A percentile compares a stretch with the other conserved stretches of the same genome.
phyloP scores from a whole-genome alignment of 768 basidiomycete species.

The Collybiopsis luxurians region DNA sequence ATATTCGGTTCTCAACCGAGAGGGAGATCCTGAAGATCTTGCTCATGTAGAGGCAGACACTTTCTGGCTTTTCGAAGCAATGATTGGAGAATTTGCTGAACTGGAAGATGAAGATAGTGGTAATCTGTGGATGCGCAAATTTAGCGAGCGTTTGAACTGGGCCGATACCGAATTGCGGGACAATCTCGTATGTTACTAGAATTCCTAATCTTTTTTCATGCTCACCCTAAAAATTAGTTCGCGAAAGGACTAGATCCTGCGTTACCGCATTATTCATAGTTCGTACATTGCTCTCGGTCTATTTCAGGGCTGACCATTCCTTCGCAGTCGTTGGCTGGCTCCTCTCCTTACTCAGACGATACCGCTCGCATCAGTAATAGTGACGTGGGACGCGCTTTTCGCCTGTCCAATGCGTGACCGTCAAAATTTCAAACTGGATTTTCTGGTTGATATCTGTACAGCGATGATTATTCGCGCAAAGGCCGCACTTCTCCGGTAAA shows the following conservation, averaged over 20 bases:
- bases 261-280: slow-evolving; percentile 82
- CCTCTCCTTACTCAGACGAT: slow-evolving; percentile 71
- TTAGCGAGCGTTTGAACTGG: slow-evolving; percentile 59
- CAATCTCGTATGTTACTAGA: slow-evolving; percentile 49
- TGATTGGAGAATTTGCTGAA: slow-evolving; percentile 71
- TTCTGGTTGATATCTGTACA: slow-evolving; percentile 67
- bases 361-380: slow-evolving; percentile 56
- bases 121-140: slow-evolving; percentile 57
- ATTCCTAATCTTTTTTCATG: neutral
- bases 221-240: slow-evolving; percentile 37
- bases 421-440: slow-evolving; percentile 64
- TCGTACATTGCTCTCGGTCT: slow-evolving; percentile 24
- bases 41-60: slow-evolving; percentile 76
- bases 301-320: neutral
- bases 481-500: slow-evolving; percentile 53
- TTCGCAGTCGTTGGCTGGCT: slow-evolving; percentile 67
- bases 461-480: slow-evolving; percentile 65
- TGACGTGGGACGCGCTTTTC: slow-evolving; percentile 73
- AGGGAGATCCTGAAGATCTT: slow-evolving; percentile 57
- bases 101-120: slow-evolving; percentile 68
- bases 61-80: slow-evolving; percentile 78
- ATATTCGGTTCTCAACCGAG: slow-evolving; percentile 59
- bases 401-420: slow-evolving; percentile 54
- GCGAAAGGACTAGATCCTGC: slow-evolving; percentile 65
- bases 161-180: slow-evolving; percentile 61